A percentile compares a stretch with the other conserved stretches of the same genome.
Conservation (phyloP, 2,329 filamentous ascomycete genomes). For the Pyricularia pennisetigena region DNA sequence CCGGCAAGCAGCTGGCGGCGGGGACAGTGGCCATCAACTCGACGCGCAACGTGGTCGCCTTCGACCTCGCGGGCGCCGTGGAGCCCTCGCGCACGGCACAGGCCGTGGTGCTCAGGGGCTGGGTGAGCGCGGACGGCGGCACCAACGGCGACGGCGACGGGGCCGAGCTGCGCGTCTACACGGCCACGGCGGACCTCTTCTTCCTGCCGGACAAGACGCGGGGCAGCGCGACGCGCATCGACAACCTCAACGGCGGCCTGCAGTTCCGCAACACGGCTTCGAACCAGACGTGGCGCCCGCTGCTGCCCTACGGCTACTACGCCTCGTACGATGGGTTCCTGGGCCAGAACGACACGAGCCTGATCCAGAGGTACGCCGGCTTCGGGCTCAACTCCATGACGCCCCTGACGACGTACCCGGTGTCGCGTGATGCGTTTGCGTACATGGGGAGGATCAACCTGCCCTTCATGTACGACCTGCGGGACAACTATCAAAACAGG, state of each 20-base stretch:
- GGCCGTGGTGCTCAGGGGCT: conserved; percentile 25
- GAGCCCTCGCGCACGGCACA: conserved; percentile 26
- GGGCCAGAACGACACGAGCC: conserved; percentile 23
- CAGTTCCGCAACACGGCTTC: conserved; percentile 26
- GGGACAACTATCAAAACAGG: conserved; percentile 32
- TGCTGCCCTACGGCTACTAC: conserved; percentile 35
- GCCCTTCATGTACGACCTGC: conserved; percentile 34
- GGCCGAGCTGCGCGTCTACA: conserved; percentile 20
- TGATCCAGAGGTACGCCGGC: conserved; percentile 22
- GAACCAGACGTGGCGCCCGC: conserved; percentile 23
- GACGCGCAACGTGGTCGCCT: conserved; percentile 23
- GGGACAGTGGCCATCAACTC: conserved; percentile 22
- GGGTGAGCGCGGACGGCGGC: conserved; percentile 12
- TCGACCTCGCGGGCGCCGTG: conserved; percentile 23
- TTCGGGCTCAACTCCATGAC: conserved; percentile 34
- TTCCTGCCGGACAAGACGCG: conserved; percentile 34
- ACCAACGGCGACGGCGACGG: background rate
- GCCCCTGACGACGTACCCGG: conserved; percentile 27
- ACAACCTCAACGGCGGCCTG: conserved; percentile 33
- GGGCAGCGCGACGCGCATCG: conserved; percentile 31
- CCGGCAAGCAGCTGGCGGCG: conserved; percentile 21
- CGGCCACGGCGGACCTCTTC: conserved; percentile 24
- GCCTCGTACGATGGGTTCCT: conserved; percentile 33
- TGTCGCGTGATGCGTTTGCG: conserved; percentile 20
- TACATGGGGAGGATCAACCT: conserved; percentile 28